Evolutionary conservation across 2,329 filamentous ascomycete species (phyloP), one percentile per base, ranked within the genome.

Genomic region (Clarireedia hainanense): DNA sequence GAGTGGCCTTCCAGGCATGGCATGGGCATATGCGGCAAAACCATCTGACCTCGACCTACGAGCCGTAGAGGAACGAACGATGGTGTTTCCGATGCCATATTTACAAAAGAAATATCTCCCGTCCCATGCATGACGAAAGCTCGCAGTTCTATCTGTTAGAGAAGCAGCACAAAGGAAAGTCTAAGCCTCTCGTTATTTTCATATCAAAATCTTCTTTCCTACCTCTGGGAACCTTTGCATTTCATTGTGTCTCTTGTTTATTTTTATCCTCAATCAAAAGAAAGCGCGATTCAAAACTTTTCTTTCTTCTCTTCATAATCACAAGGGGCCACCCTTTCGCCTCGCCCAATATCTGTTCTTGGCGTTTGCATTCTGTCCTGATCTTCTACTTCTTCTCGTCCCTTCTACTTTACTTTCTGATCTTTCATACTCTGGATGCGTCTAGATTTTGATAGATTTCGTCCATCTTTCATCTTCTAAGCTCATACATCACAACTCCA

Each of bases 301-400:
- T 34, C 30, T 34, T 34, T 34, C 10, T 34, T 34, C 30, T 34
- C 30, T 34, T 9, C 30, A 34, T 34, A 34, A 34, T 34, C 12
- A 34, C 30, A 34, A 14, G 10, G 3, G 30, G 10, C 30, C 10
- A 12, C 9, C 12, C 12, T 30, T 34, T 34, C 30, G 10, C 30
- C 10, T 34, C 30, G 30, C 30, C 30, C 30, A 34, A 34, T 34
- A 34, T 34, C 12, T 34, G 30, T 34, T 34, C 30, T 34, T 34
- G 30, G 30, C 30, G 10, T 34, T 34, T 34, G 30, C 30, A 34
- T 12, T 34, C 30, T 42, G n/a, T 42, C 9, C 10, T 36, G 6
- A 23, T 34, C 37, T 50, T 50, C 63, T 64, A 58, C 64, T 59
- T 61, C 63, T 66, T 60, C 47, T 65, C 57, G 55, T 50, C 37